Conservation (phyloP, 208 protist genomes). For the Kentomonas sorsogonicus region DNA sequence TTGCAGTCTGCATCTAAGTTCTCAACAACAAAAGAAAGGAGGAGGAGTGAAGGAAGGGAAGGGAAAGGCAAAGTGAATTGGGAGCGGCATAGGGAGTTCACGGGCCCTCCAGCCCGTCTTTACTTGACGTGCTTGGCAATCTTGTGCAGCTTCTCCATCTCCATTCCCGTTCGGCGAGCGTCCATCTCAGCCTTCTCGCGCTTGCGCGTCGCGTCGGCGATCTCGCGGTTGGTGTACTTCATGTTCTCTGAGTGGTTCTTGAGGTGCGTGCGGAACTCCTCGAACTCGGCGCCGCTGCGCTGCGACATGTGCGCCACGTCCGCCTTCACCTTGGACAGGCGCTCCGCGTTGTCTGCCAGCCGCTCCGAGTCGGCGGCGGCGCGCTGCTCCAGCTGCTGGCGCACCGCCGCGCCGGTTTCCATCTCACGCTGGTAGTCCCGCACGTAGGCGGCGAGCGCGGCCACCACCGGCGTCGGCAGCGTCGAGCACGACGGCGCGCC, state of each 20-base stretch:
- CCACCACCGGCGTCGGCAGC: too few relatives aligned
- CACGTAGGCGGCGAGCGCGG: too few relatives aligned
- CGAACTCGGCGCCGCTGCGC: slow-evolving; percentile 46
- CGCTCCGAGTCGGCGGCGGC: too few relatives aligned
- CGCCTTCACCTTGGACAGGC: not conserved
- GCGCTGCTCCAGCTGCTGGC: slow-evolving; percentile 14
- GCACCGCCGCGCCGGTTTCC: not conserved
- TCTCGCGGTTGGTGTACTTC: slow-evolving; percentile 44
- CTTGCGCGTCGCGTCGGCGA: slow-evolving; percentile 52
- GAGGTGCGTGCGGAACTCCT: slow-evolving; percentile 31
- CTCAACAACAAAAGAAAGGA: not conserved
- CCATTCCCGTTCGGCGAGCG: slow-evolving; percentile 49
- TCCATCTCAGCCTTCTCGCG: slow-evolving; percentile 64
- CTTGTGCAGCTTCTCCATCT: slow-evolving; percentile 56
- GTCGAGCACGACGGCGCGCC: too few relatives aligned
- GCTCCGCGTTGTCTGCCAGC: not conserved
- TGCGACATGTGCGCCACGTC: slow-evolving; percentile 30
- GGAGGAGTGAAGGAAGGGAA: slow-evolving; percentile 1
- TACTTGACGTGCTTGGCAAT: slow-evolving; percentile 57
- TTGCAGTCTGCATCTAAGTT: too few relatives aligned
- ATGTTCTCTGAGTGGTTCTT: slow-evolving; percentile 26
- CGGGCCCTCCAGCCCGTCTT: not conserved
- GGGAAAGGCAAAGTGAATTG: not conserved
- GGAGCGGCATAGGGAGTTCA: not conserved
- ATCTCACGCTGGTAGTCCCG: too few relatives aligned